These are phyloP conservation scores for Peterozyma toletana DNA, from an alignment of 805 yeast species.

Conservation along the genomic window DNA sequence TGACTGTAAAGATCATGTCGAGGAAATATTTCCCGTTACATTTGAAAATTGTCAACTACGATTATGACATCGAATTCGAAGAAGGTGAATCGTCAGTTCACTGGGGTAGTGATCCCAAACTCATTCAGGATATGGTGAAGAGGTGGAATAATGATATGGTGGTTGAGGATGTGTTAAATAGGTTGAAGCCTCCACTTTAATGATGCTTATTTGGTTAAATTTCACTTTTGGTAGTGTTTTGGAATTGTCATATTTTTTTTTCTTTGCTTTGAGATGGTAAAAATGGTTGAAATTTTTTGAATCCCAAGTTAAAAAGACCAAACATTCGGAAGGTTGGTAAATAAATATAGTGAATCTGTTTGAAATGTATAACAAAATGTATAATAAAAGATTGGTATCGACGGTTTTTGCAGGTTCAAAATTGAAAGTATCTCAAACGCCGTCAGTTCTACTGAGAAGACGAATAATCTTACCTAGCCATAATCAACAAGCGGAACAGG, in stretches of 20 bases:
- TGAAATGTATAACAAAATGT: too few species aligned
- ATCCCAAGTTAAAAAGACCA: too few species aligned
- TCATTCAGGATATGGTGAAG: constrained; percentile 32
- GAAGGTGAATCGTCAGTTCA: constrained; percentile 43
- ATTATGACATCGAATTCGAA: constrained; percentile 20
- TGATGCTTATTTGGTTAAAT: too few species aligned
- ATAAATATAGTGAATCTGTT: too few species aligned
- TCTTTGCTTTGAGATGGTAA: too few species aligned
- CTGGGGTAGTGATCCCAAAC: constrained; percentile 46
- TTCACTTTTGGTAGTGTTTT: too few species aligned
- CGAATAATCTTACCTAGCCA: background rate
- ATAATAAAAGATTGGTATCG: too few species aligned
- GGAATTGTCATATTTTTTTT: too few species aligned
- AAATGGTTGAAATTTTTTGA: too few species aligned
- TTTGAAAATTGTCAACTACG: constrained; percentile 19
- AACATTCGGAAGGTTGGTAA: too few species aligned
- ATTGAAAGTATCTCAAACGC: too few species aligned
- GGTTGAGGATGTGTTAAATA: constrained; percentile 42
- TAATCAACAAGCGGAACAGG: background rate
- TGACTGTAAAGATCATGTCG: constrained; percentile 42
- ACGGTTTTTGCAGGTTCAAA: too few species aligned
- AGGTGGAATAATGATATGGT: constrained; percentile 41
- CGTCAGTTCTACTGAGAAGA: background rate
- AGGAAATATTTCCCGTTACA: constrained; percentile 40
- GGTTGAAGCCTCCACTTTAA: constrained; percentile 46